These are phyloP conservation scores for Coniophora puteana DNA, from an alignment of 1,284 basidiomycete species.

Conservation along the genomic window DNA sequence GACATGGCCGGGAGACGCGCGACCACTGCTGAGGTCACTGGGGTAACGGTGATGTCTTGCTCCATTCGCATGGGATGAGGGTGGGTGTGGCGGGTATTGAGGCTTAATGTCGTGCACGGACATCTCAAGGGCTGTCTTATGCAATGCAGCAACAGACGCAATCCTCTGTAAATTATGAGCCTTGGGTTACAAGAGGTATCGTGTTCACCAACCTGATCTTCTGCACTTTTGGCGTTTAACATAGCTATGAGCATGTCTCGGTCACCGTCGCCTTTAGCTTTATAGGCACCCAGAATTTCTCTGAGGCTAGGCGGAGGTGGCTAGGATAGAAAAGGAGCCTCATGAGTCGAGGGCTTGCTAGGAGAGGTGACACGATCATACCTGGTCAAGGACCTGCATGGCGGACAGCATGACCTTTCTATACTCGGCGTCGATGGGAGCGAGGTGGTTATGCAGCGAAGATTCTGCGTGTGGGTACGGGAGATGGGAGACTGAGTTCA, in stretches of 20 bases:
- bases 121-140: constrained; percentile 65
- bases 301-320: constrained; percentile 74
- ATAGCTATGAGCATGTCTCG: constrained; percentile 85
- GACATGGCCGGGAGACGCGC: constrained; percentile 10
- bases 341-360: neutral
- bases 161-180: constrained; percentile 45
- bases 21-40: constrained; percentile 14
- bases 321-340: constrained; percentile 28
- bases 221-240: constrained; percentile 84
- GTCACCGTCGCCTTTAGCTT: constrained; percentile 81
- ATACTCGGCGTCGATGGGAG: constrained; percentile 22
- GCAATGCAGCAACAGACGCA: constrained; percentile 63
- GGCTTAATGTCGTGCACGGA: constrained; percentile 35
- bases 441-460: constrained; percentile 15
- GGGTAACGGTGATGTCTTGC: constrained; percentile 18
- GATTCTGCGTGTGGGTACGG: constrained; percentile 21
- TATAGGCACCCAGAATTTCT: constrained; percentile 83
- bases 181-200: too few relatives aligned
- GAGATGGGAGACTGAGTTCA: constrained; percentile 16
- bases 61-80: constrained; percentile 12
- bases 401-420: constrained; percentile 37
- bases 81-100: constrained; percentile 12
- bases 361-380: constrained; percentile 43
- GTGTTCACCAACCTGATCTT: constrained; percentile 78
- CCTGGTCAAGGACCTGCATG: constrained; percentile 47